Percentiles rank a stretch among this genome's conserved stretches.
phyloP scores from a whole-genome alignment of 1,284 basidiomycete genomes.

The Trichosporon faecale region DNA sequence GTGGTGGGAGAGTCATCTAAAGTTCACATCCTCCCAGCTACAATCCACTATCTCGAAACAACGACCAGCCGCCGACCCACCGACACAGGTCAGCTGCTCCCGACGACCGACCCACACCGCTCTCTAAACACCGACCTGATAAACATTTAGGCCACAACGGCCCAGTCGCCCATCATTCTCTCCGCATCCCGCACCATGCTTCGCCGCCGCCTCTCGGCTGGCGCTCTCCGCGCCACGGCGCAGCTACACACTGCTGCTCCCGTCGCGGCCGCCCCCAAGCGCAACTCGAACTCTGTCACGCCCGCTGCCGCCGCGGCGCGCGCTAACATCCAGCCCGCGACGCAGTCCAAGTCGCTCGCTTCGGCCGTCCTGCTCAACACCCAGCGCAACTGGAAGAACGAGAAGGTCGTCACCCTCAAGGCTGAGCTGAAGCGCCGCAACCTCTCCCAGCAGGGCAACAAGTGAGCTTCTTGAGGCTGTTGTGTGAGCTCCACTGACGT shows the following conservation, averaged over 20 bases:
- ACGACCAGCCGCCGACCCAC: not conserved
- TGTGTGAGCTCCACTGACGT: not conserved
- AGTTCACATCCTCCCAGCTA: constrained; percentile 2
- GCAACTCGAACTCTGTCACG: constrained; percentile 19
- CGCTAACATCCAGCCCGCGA: constrained; percentile 21
- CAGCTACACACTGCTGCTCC: constrained; percentile 11
- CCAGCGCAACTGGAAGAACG: constrained; percentile 59
- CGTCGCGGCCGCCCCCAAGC: constrained; percentile 7
- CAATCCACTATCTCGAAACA: not conserved
- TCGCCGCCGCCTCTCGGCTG: constrained; percentile 43
- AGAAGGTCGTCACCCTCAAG: constrained; percentile 62
- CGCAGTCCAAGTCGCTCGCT: constrained; percentile 54
- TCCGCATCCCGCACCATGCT: constrained; percentile 37
- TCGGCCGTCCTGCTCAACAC: constrained; percentile 66
- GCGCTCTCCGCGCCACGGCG: constrained; percentile 37
- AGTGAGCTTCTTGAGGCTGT: constrained; percentile 27
- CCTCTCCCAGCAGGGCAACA: constrained; percentile 60
- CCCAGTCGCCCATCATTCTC: constrained; percentile 16
- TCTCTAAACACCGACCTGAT: not conserved
- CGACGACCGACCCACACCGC: not conserved
- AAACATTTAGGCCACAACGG: not conserved
- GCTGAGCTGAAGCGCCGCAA: constrained; percentile 65
- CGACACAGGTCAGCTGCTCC: constrained; percentile 6
- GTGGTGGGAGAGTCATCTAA: not conserved
- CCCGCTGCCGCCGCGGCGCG: constrained; percentile 22